phyloP scores from a whole-genome alignment of 768 basidiomycete species.

The Trametes punicea region DNA sequence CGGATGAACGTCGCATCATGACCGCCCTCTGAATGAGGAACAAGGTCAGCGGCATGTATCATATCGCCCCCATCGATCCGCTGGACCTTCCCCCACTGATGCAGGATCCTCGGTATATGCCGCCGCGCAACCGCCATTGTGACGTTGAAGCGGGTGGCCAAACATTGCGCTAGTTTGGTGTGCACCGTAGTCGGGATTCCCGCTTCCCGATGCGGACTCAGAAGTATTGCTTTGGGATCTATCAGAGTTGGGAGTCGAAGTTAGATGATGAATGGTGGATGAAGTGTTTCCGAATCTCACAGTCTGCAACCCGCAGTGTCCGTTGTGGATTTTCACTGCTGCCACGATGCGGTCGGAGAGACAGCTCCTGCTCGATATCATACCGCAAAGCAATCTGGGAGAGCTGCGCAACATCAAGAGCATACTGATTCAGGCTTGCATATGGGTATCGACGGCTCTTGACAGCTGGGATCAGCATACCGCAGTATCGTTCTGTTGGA shows the following conservation, averaged over 20 bases:
- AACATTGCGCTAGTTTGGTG: neutral
- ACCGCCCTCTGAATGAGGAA: neutral
- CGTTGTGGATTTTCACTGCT: too few species aligned
- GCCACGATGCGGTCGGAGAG: too few species aligned
- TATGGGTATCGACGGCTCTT: constrained; percentile 23
- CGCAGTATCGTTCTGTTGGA: constrained; percentile 31
- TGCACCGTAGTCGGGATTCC: neutral
- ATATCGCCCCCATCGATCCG: neutral
- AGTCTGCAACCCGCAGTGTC: too few species aligned
- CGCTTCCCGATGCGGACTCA: neutral
- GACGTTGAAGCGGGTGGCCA: neutral
- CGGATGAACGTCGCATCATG: neutral
- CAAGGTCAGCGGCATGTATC: neutral
- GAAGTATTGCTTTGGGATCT: neutral
- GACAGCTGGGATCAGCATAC: constrained; percentile 20
- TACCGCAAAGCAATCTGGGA: too few species aligned
- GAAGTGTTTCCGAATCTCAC: too few species aligned
- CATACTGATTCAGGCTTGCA: constrained; percentile 15
- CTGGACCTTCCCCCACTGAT: neutral
- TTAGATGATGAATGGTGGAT: neutral
- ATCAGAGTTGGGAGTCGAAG: neutral
- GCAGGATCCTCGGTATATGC: neutral
- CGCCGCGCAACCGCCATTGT: neutral
- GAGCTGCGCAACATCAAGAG: neutral
- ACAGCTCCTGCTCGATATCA: too few species aligned